Base-by-base conservation (phyloP, 805 yeast genomes). In the Starmera quercuum region DNA sequence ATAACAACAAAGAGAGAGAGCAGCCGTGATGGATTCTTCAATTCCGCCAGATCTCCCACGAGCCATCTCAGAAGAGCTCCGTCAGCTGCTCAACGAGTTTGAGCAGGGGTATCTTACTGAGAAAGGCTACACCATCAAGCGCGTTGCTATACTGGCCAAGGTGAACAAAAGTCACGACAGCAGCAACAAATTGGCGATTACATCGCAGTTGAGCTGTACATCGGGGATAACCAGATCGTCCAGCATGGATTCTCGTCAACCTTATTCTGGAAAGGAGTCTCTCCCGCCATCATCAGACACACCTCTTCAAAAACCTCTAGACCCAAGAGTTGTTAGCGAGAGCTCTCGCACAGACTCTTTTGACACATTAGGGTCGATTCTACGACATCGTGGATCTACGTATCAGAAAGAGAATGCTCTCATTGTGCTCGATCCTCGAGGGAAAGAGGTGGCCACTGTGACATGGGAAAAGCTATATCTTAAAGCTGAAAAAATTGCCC, bases 381-480 rank as follows among this genome's bases (percentile, higher is more conserved):
- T 92, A 37, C 64, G 88, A 29, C 79, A 76, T 35, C 63, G 98
- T 24, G 94, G 85, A 4, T 64, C 70, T 13, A 59, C 74, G 4
- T 78, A 78, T 41, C 70, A 71, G 13, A 75, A 74, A 34, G 87
- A 83, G 36, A 63, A 68, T 8, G 96, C 97, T 0, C 66, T 90
- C 26, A 58, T 78, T 29, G 71, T 77, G 2, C 62, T 92, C 11
- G 95, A 87, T 51, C 52, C 70, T 4, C 82, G 74, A 45, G 97
- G 96, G 6, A 88, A 85, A 52, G 97, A 88, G 49, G 64, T 72
- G 1, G 66, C 66, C 23, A 61, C 82, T 1, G 81, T 90, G 11
- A 67, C 90, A 1, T 92, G 98, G 98, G 96, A 85, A 38, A 87
- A 85, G 51, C 64, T 92, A 12, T 83, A 85, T 42, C 55, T 79